Conservation (phyloP, 2,329 filamentous ascomycete species). For the Dryadomyces quercivorus region DNA sequence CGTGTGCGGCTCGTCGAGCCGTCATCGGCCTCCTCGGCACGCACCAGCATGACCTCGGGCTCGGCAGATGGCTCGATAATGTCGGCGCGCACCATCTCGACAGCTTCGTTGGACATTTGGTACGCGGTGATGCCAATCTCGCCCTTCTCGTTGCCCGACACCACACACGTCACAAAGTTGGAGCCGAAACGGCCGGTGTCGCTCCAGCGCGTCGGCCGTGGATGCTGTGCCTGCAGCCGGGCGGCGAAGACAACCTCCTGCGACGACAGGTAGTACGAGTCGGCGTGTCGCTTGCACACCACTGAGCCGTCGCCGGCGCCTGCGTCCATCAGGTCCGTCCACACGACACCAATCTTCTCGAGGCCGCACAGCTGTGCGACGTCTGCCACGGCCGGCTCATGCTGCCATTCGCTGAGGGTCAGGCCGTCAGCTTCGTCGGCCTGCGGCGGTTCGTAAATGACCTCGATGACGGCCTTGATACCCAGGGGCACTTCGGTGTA, state of each 20-base stretch:
- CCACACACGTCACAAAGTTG: constrained; percentile 91
- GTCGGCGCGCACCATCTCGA: constrained; percentile 93
- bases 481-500: constrained; percentile 89
- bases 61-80: constrained; percentile 93
- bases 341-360: constrained; percentile 83
- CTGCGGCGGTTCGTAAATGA: constrained; percentile 93
- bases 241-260: constrained; percentile 85
- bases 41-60: constrained; percentile 86
- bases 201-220: constrained; percentile 91
- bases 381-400: constrained; percentile 69
- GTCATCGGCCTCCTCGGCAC: constrained; percentile 79
- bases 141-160: constrained; percentile 84
- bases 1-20: constrained; percentile 54
- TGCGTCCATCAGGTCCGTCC: constrained; percentile 80
- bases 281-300: constrained; percentile 87
- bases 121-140: constrained; percentile 85
- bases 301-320: constrained; percentile 75
- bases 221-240: constrained; percentile 74
- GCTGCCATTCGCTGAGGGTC: constrained; percentile 72
- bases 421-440: constrained; percentile 80
- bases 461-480: constrained; percentile 89
- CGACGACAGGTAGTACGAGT: constrained; percentile 89
- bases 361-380: constrained; percentile 75
- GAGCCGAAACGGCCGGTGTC: constrained; percentile 89
- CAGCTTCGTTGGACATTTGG: constrained; percentile 87